Evolutionary conservation across 2,329 filamentous ascomycete genomes (phyloP).

Genomic region (Sporothrix variecibatus): DNA sequence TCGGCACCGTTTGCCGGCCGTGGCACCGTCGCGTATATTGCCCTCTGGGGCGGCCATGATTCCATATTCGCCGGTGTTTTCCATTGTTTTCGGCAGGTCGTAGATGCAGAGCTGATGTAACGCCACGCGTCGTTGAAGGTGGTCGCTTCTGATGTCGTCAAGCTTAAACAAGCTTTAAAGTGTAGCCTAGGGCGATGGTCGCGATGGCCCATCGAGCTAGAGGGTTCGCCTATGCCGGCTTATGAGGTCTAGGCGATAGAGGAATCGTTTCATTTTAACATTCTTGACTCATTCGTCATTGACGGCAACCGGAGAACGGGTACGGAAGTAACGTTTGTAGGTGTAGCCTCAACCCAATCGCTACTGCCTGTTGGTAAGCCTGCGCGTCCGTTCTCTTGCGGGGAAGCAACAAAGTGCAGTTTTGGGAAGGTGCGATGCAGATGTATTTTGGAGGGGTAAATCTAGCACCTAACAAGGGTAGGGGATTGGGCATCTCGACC

Average conservation of each 20-base stretch:
- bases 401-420: background rate
- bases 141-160: background rate
- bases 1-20: background rate
- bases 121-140: background rate
- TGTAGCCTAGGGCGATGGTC: background rate
- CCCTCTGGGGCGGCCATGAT: background rate
- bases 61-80: background rate
- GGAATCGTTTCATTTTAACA: background rate
- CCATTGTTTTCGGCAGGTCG: background rate
- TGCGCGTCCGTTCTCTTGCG: slow-evolving; percentile 27
- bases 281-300: background rate
- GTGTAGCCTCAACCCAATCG: background rate
- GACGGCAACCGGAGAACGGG: background rate
- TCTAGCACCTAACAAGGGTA: background rate
- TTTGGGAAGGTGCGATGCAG: slow-evolving; percentile 7
- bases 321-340: background rate
- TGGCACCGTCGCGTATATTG: background rate
- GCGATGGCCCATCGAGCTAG: background rate
- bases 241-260: background rate
- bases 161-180: background rate
- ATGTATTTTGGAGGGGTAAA: background rate
- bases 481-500: background rate
- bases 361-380: slow-evolving; percentile 2
- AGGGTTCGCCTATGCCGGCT: background rate
- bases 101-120: background rate